Evolutionary conservation across 2,329 filamentous ascomycete genomes (phyloP).

Genomic region (Xylariaceae sp.): DNA sequence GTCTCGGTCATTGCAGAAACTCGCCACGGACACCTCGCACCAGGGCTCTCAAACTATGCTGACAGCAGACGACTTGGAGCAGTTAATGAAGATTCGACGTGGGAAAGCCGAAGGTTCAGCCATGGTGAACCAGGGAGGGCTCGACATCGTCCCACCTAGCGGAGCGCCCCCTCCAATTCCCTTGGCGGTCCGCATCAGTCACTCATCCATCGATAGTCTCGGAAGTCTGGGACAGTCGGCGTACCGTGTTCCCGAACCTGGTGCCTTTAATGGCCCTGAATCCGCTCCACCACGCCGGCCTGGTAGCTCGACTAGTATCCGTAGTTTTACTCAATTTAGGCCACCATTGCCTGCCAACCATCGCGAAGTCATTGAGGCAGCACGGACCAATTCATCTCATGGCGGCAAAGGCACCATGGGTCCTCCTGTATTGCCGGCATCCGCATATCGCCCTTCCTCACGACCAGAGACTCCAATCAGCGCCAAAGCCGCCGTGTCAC

Average conservation of each 20-base stretch:
- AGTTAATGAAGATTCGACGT: conserved; percentile 58
- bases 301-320: conserved; percentile 67
- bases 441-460: conserved; percentile 51
- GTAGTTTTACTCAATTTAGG: conserved; percentile 39
- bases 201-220: conserved; percentile 46
- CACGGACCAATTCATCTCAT: conserved; percentile 55
- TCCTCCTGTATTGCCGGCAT: conserved; percentile 78
- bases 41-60: conserved; percentile 78
- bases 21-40: conserved; percentile 52
- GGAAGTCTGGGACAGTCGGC: conserved; percentile 41
- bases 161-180: conserved; percentile 33
- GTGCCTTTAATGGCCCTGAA: conserved; percentile 37
- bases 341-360: conserved; percentile 81
- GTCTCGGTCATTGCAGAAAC: conserved; percentile 39
- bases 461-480: conserved; percentile 61
- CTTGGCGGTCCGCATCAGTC: conserved; percentile 40
- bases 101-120: conserved; percentile 29
- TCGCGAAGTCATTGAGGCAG: conserved; percentile 77
- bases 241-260: conserved; percentile 36
- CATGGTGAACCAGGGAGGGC: conserved; percentile 16
- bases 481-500: conserved; percentile 42
- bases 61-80: conserved; percentile 77
- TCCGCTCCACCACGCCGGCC: conserved; percentile 50
- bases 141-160: conserved; percentile 28
- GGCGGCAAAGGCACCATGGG: conserved; percentile 61